A percentile compares a stretch with the other conserved stretches of the same genome.
These are phyloP conservation scores for Crassisporium funariophilum DNA, from an alignment of 768 basidiomycete species.

Conservation along the genomic window DNA sequence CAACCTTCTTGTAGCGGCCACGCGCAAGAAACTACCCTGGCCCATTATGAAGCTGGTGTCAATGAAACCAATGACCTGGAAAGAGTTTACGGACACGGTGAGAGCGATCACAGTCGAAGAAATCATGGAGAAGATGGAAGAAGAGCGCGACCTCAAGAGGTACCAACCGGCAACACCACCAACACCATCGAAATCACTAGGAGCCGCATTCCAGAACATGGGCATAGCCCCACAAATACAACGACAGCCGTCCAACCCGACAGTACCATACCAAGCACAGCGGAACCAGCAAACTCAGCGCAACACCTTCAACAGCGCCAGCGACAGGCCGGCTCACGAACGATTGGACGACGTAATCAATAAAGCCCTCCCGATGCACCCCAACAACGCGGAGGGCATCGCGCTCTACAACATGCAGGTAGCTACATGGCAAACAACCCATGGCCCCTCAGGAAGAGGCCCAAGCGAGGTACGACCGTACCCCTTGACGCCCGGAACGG, in stretches of 20 bases:
- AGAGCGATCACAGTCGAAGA: neutral
- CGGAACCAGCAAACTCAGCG: neutral
- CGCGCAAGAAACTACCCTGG: slow-evolving; percentile 10
- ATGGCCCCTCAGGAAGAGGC: neutral
- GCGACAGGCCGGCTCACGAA: neutral
- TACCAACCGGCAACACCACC: neutral
- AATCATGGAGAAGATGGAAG: neutral
- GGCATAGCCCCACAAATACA: neutral
- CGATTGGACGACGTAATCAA: neutral
- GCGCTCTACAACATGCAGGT: neutral
- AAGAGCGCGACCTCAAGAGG: neutral
- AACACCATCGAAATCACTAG: neutral
- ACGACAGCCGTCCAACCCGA: neutral
- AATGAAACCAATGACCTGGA: slow-evolving; percentile 12
- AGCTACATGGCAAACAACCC: neutral
- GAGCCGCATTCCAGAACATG: neutral
- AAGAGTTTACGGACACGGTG: too few species aligned
- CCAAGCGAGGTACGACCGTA: neutral
- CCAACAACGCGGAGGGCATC: neutral
- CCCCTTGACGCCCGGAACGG: neutral
- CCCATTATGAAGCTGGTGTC: slow-evolving; percentile 2
- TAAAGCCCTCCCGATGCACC: neutral
- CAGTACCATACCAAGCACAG: neutral
- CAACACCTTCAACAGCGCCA: neutral
- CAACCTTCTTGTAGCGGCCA: slow-evolving; percentile 12